A percentile compares a stretch with the other conserved stretches of the same genome.
Conservation (phyloP, 1,284 basidiomycete genomes). For the Cutaneotrichosporon cyanovorans region DNA sequence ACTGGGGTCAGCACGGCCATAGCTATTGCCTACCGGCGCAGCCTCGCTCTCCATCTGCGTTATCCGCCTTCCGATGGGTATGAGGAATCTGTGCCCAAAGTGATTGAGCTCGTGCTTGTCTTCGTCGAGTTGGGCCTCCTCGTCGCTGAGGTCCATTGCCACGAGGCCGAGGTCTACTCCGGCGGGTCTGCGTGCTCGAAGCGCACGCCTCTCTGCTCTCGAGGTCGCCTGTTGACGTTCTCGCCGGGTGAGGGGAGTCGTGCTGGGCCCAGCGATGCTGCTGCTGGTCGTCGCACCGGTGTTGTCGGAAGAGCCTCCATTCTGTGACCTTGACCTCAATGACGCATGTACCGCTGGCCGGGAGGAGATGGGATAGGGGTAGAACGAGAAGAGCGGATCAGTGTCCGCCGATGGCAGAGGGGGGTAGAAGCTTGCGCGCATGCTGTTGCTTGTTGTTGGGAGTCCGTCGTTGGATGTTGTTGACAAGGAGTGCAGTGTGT, state of each 20-base stretch:
- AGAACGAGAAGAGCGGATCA: slow-evolving; percentile 26
- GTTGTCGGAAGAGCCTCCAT: background rate
- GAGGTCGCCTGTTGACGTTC: background rate
- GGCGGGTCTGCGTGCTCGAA: slow-evolving; percentile 26
- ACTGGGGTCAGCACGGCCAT: slow-evolving; percentile 17
- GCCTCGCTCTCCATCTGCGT: slow-evolving; percentile 44
- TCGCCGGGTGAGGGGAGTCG: background rate
- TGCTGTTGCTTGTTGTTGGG: background rate
- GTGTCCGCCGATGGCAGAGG: slow-evolving; percentile 17
- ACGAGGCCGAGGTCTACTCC: slow-evolving; percentile 28
- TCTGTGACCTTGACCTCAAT: background rate
- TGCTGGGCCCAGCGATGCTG: background rate
- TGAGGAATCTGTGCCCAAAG: slow-evolving; percentile 40
- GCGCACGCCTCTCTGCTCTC: slow-evolving; percentile 24
- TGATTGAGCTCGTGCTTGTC: slow-evolving; percentile 31
- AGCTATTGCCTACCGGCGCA: slow-evolving; percentile 25
- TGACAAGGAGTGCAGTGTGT: too few relatives aligned
- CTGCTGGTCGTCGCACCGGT: background rate
- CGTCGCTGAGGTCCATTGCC: slow-evolving; percentile 31
- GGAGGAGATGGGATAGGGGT: slow-evolving; percentile 25
- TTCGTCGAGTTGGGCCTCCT: slow-evolving; percentile 33
- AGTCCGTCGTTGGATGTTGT: too few relatives aligned
- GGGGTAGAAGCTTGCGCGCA: slow-evolving; percentile 1
- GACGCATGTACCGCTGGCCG: slow-evolving; percentile 20
- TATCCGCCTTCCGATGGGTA: slow-evolving; percentile 35